A percentile compares a stretch with the other conserved stretches of the same genome.
Evolutionary conservation across 2,329 filamentous ascomycete species (phyloP).

Genomic region (Alternaria atra): DNA sequence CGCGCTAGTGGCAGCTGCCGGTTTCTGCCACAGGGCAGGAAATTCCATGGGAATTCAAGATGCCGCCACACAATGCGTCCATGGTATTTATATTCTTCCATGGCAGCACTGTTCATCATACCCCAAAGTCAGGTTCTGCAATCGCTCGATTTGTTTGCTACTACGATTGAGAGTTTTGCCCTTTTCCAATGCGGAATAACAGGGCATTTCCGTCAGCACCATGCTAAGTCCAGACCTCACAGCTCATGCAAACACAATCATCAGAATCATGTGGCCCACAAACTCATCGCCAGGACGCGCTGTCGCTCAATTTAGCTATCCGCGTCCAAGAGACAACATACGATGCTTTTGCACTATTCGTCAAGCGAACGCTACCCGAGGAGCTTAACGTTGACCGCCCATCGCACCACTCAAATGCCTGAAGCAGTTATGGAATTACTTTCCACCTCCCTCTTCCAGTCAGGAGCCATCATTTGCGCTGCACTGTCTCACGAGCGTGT

Average conservation of each 20-base stretch:
- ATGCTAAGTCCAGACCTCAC: not conserved
- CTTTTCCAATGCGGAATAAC: not conserved
- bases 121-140: not conserved
- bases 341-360: not conserved
- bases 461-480: slow-evolving; percentile 7
- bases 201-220: not conserved
- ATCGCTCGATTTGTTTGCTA: not conserved
- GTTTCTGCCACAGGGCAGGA: slow-evolving; percentile 3
- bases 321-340: not conserved
- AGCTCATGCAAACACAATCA: not conserved
- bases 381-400: not conserved
- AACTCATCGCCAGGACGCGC: not conserved
- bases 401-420: slow-evolving; percentile 1
- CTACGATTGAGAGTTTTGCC: not conserved
- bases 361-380: not conserved
- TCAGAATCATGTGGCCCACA: slow-evolving; percentile 3
- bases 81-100: slow-evolving; percentile 1
- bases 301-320: slow-evolving; percentile 6
- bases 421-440: not conserved
- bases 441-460: slow-evolving; percentile 7
- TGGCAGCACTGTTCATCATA: not conserved
- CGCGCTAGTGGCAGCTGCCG: slow-evolving; percentile 14
- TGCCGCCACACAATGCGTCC: not conserved
- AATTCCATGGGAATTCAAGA: not conserved
- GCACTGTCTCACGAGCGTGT: slow-evolving; percentile 4